Base-by-base conservation (phyloP, 768 basidiomycete species). In the Stropharia rugosoannulata region DNA sequence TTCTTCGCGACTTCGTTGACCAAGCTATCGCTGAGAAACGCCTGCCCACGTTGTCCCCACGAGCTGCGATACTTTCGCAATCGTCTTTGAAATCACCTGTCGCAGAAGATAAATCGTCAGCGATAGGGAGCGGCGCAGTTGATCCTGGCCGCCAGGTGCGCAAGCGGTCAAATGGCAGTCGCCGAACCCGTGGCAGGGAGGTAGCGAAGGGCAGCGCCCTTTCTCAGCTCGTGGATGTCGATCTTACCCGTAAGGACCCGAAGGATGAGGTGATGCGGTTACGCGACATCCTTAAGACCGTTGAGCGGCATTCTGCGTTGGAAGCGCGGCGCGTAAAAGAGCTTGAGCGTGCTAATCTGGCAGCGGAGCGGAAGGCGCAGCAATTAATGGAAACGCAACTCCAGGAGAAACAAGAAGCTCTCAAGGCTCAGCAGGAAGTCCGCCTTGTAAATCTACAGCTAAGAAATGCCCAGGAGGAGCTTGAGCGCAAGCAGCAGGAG, bases 401-500 rank as follows among this genome's bases (percentile, higher is more conserved):
- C 9, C 43, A 65, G 32, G 77, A 74, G 1, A 69, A 78, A 50
- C 66, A 69, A 45, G 71, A 75, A 19, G 76, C 74, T 3, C 49
- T 64, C n/a, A 69, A 67, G 27, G 72, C 73, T 8, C 63, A 58
- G 1, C 70, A 75, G 38, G 75, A 79, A 41, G 60, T 75, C 12
- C 69, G 70, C 27, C 49, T 78, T 39, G 73, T 74, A 48, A 69
- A 75, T 35, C 64, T 71, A 25, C 73, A 78, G 59, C 63, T 76
- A n/a, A 68, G 73, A 40, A 71, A 67, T 55, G 75, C 77, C 2
- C 72, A 73, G 54, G 70, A 73, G 53, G 84, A 88, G 64, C 81
- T 87, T 42, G 62, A 69, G 19, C 76, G 78, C 32, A 81, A 81
- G 3, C 79, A 83, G 61, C 75, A 78, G 5, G 71, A 79, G 4